Percentiles rank a stretch among this genome's conserved stretches.
These are phyloP conservation scores for Saururus chinensis DNA, from an alignment of 164 flowering plant species.

Conservation along the genomic window DNA sequence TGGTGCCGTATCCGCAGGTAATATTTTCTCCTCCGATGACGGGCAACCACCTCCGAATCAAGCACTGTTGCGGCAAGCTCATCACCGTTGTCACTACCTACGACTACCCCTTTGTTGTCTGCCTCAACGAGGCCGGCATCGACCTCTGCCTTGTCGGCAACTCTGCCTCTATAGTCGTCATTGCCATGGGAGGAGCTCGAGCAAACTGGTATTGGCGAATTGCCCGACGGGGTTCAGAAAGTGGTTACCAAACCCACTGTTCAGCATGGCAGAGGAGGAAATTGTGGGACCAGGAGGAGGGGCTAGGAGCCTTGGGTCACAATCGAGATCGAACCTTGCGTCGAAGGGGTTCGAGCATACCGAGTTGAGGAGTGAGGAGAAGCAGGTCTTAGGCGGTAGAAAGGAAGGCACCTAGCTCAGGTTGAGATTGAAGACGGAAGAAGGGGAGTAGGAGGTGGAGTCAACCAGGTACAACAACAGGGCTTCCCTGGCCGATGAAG, in stretches of 20 bases:
- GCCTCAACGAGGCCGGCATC: no score
- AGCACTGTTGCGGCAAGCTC: no score
- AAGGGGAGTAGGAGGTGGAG: conserved; percentile 56
- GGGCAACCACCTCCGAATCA: no score
- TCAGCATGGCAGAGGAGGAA: conserved; percentile 17
- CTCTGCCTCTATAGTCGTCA: no score
- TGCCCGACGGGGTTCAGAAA: conserved; percentile 30
- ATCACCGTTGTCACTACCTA: no score
- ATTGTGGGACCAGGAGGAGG: conserved; percentile 2
- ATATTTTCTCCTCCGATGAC: no score
- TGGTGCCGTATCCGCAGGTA: no score
- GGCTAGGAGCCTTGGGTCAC: conserved; percentile 35
- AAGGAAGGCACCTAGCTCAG: conserved; percentile 29
- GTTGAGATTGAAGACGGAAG: conserved; percentile 49
- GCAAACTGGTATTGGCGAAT: conserved; percentile 21
- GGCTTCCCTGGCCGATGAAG: conserved; percentile 30
- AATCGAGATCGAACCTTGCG: conserved; percentile 40
- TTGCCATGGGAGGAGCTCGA: no score
- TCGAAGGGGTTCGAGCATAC: conserved; percentile 40
- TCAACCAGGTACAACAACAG: conserved; percentile 38
- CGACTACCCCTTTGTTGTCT: no score
- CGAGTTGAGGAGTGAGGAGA: conserved; percentile 34
- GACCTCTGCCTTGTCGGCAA: no score
- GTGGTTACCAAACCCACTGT: conserved; percentile 29
- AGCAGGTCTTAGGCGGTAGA: conserved; percentile 32